Evolutionary conservation across 2,329 filamentous ascomycete genomes (phyloP), one percentile per base, ranked within the genome.

Genomic region (Paradendryphiella salina): DNA sequence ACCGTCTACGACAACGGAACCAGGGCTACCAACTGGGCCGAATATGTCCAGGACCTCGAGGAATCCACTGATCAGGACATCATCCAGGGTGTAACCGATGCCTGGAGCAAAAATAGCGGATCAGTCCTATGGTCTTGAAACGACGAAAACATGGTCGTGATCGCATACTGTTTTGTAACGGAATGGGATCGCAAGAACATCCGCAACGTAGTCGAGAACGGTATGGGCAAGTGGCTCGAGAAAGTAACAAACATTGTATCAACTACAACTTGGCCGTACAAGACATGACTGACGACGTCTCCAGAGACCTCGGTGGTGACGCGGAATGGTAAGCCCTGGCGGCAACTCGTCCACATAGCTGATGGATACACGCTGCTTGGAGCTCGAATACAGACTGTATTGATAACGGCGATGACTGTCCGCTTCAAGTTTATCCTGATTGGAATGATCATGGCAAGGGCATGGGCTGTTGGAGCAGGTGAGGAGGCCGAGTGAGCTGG

Each of bases 401-500:
- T 3, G 6, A 32, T 0, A 17, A 26, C 14, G 38, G 44, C 4
- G 14, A 42, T 15, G 15, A 28, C 1, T 48, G 49, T 8, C 32
- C 49, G 0, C 14, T 52, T 3, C 10, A 21, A 13, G 20, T 14
- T 1, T 38, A 32, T 2, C n/a, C 29, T 2, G 28, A 52, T 15
- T 20, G 5, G 13, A 20, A 34, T n/a, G 28, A 48, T 23, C 49
- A 52, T 15, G 8, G 18, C 1, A 4, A 41, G 11, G 38, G 44
- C 3, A 33, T 38, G 1, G 20, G 32, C 17, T 52, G n/a, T 9
- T 28, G 15, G 23, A 46, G 10, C 45, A 52, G 15, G 20, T 31
- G n/a, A 49, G 36, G 34, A 50, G 10, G n/a, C 43, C 34, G n/a
- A 47, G 39, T 40, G 11, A 26, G 17, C 18, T 26, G 32, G 44